Evolutionary conservation across 768 basidiomycete species (phyloP).

Genomic region (Pholiota molesta): DNA sequence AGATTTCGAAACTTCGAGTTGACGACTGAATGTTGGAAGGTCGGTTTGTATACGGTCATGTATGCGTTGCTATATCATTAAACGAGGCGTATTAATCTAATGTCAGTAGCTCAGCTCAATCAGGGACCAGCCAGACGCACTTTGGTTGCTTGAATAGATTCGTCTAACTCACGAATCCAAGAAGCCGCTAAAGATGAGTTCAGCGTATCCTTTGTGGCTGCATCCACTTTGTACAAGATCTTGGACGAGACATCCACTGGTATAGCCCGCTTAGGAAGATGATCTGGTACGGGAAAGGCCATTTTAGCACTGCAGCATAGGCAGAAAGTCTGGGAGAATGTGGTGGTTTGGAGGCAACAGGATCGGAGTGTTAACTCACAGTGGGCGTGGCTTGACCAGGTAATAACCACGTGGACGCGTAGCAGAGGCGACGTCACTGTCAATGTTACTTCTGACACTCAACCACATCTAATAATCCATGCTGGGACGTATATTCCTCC

Average conservation of each 20-base stretch:
- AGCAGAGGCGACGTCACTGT: conserved; percentile 6
- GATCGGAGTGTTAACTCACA: too few relatives aligned
- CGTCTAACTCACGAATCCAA: conserved; percentile 76
- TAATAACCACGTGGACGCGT: conserved; percentile 31
- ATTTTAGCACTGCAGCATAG: conserved; percentile 37
- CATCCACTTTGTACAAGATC: conserved; percentile 71
- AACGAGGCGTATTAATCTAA: conserved; percentile 3
- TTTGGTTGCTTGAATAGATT: conserved; percentile 71
- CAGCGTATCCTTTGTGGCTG: conserved; percentile 58
- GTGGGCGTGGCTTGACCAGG: conserved; percentile 11
- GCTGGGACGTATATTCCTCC: conserved; percentile 49
- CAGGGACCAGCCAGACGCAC: conserved; percentile 38
- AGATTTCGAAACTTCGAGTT: conserved; percentile 62
- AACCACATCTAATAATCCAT: conserved; percentile 31
- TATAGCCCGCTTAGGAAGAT: conserved; percentile 66
- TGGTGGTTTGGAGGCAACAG: not conserved
- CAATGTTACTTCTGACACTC: not conserved
- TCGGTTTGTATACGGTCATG: conserved; percentile 73
- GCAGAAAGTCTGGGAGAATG: not conserved
- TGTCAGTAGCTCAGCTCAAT: conserved; percentile 7
- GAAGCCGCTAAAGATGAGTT: conserved; percentile 62
- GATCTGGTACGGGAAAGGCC: conserved; percentile 75
- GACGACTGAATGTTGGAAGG: conserved; percentile 63
- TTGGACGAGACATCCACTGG: conserved; percentile 70
- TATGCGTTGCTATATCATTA: conserved; percentile 54